These are phyloP conservation scores for Aspergillus funiculosus DNA, from an alignment of 495 filamentous ascomycete species.

Conservation along the genomic window DNA sequence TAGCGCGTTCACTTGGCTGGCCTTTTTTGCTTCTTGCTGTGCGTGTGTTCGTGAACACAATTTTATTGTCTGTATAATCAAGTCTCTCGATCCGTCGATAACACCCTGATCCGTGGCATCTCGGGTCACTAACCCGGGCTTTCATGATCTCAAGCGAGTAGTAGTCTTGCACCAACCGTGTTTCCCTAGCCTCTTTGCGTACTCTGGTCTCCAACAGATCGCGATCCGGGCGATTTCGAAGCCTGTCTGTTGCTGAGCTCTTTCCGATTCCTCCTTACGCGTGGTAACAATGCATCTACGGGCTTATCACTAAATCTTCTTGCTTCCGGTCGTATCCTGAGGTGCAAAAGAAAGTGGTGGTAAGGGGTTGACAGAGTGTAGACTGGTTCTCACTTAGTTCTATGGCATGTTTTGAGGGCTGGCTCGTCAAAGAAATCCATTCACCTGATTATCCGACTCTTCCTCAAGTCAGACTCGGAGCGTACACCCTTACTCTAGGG, in stretches of 20 bases:
- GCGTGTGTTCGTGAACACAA: not conserved
- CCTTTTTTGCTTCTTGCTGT: not conserved
- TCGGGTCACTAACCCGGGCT: too few relatives aligned
- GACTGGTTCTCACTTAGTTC: not conserved
- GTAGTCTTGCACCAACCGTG: too few relatives aligned
- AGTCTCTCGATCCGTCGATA: too few relatives aligned
- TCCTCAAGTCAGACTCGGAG: too few relatives aligned
- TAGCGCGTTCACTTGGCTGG: not conserved
- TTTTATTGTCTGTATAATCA: too few relatives aligned
- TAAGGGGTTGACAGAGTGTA: constrained; percentile 2
- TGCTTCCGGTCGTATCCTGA: constrained; percentile 7
- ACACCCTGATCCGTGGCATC: too few relatives aligned
- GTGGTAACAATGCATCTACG: constrained; percentile 16
- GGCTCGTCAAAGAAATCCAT: constrained; percentile 19
- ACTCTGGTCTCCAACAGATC: not conserved
- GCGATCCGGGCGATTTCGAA: too few relatives aligned
- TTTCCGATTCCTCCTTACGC: not conserved
- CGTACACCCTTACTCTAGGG: too few relatives aligned
- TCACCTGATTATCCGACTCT: too few relatives aligned
- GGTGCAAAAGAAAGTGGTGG: constrained; percentile 2
- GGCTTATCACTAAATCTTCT: constrained; percentile 5
- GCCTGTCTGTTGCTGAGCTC: too few relatives aligned
- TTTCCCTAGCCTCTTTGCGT: too few relatives aligned
- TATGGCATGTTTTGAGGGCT: constrained; percentile 25
- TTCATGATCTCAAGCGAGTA: too few relatives aligned